These are phyloP conservation scores for Clitopilus hobsonii DNA, from an alignment of 768 basidiomycete genomes.

Conservation along the genomic window DNA sequence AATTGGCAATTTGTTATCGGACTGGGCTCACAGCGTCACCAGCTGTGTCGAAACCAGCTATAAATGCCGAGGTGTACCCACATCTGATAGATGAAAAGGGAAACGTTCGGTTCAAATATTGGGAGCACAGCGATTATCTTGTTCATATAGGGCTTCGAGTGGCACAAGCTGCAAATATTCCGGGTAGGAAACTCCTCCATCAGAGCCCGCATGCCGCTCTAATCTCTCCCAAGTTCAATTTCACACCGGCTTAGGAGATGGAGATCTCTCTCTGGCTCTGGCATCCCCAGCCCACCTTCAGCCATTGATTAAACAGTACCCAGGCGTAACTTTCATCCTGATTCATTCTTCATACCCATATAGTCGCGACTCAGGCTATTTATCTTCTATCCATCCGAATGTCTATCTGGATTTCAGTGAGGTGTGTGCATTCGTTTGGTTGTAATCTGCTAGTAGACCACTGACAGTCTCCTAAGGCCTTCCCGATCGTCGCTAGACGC, in stretches of 20 bases:
- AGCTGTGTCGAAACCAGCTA: background rate
- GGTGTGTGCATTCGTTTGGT: constrained; percentile 19
- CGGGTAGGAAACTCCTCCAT: constrained; percentile 37
- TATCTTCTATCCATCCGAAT: constrained; percentile 65
- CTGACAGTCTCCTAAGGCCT: constrained; percentile 34
- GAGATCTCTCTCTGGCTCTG: constrained; percentile 52
- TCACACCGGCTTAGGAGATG: constrained; percentile 79
- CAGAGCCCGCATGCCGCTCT: background rate
- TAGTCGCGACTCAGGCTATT: constrained; percentile 73
- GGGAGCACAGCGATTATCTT: constrained; percentile 62
- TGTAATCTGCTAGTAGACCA: background rate
- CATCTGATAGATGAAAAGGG: constrained; percentile 12
- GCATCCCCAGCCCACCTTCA: constrained; percentile 68
- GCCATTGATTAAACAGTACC: constrained; percentile 59
- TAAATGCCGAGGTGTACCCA: background rate
- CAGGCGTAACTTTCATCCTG: constrained; percentile 57
- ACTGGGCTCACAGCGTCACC: constrained; percentile 58
- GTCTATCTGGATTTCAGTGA: constrained; percentile 81
- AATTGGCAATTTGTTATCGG: constrained; percentile 74
- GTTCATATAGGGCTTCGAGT: constrained; percentile 47
- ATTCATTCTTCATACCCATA: constrained; percentile 78
- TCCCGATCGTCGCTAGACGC: constrained; percentile 57
- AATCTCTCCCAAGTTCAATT: too few relatives aligned
- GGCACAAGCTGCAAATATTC: constrained; percentile 38
- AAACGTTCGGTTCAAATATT: constrained; percentile 52